Base-by-base conservation (phyloP, 169 alveolate species). In the Plasmodium cynomolgi region DNA sequence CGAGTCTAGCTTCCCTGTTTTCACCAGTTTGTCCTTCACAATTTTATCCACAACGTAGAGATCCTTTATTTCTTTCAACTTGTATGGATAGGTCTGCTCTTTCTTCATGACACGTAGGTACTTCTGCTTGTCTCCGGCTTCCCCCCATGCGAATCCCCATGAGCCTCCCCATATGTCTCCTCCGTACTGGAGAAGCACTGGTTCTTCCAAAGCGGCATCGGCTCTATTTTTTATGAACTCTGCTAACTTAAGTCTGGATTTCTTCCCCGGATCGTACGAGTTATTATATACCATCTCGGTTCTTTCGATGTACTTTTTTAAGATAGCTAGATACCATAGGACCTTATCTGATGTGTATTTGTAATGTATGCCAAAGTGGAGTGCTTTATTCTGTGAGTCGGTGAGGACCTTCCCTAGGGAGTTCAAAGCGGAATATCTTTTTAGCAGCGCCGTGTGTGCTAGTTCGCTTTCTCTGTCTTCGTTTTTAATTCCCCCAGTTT, bases 61-160 rank as follows among this genome's bases (percentile, higher is more conserved):
- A 29, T 86, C 93, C 44, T 86, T 86, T 9, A 86, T 17, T 26
- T 75, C 86, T 34, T 79, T 79, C 29, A 86, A 79, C 29, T 37
- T 33, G 68, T 75, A 86, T 0, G 93, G 93, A 29, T 13, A 86
- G 37, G 44, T 86, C 8, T 50, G 33, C 13, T 86, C 86, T n/a
- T 86, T 84, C 26, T 34, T 75, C 17, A 86, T 26, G 2, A 86
- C 86, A 0, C 81, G 34, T 20, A 86, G 47, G 20, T 86, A 34
- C 72, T 83, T 83, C 2, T 39, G 39, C 31, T 86, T 75, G 13
- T 86, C 77, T 2, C 17, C 77, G 13, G 77, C 77, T 68, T 68
- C 77, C 7, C 77, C 93, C 68, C 39, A 75, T 7, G 81, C n/a
- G 11, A 77, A 84, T 75, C 58, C 79, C 68, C 39, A 75, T 0